A percentile compares a stretch with the other conserved stretches of the same genome.
Conservation (phyloP, 441 rosid species). For the Hura crepitans region DNA sequence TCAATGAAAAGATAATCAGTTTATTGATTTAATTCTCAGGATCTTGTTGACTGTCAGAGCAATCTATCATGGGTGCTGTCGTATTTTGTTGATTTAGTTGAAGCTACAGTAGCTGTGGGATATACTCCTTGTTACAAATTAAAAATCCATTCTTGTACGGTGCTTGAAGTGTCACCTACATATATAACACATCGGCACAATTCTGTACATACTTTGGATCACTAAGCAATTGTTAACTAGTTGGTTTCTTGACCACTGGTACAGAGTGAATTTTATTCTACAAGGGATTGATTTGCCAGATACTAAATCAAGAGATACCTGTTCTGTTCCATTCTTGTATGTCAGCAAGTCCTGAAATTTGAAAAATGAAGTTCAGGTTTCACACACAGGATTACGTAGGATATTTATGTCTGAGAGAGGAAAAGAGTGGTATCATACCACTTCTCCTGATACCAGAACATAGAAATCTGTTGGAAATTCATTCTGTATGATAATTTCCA, state of each 20-base stretch:
- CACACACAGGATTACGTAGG: slow-evolving; percentile 10
- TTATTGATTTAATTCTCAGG: slow-evolving; percentile 12
- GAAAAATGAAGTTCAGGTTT: slow-evolving; percentile 21
- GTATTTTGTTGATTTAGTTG: slow-evolving; percentile 6
- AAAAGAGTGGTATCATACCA: slow-evolving; percentile 43
- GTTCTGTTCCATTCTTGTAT: slow-evolving; percentile 68
- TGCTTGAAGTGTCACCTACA: neutral
- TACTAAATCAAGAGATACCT: slow-evolving; percentile 40
- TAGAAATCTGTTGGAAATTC: slow-evolving; percentile 92
- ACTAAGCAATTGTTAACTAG: neutral
- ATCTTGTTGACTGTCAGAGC: neutral
- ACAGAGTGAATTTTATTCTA: neutral
- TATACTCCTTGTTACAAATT: neutral
- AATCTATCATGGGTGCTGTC: neutral
- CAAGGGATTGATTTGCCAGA: neutral
- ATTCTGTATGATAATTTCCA: slow-evolving; percentile 81
- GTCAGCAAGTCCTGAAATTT: slow-evolving; percentile 63
- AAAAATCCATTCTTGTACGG: neutral
- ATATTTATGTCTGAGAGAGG: slow-evolving; percentile 2
- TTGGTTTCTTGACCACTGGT: neutral
- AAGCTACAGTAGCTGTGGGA: slow-evolving; percentile 2
- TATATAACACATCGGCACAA: neutral
- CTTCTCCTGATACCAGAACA: slow-evolving; percentile 80
- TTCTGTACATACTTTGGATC: neutral
- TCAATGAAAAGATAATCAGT: neutral